Evolutionary conservation across 2,329 filamentous ascomycete genomes (phyloP).

Genomic region (Curvularia eragrostidis): DNA sequence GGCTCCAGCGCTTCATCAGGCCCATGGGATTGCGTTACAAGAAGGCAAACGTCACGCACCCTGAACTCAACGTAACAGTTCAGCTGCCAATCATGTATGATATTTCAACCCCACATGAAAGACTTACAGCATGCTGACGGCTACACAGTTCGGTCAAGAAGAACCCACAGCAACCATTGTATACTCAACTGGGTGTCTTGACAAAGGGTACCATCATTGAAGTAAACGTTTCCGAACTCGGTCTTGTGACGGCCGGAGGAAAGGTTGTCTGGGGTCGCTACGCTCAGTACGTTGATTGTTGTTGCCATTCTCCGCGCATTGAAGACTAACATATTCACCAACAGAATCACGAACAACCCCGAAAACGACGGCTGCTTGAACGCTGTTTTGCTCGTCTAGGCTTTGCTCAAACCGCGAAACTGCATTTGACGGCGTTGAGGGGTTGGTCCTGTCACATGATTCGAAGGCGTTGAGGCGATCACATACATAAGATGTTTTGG

Average conservation of each 20-base stretch:
- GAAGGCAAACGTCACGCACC: slow-evolving; percentile 76
- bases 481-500: not conserved
- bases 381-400: slow-evolving; percentile 46
- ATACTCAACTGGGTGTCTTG: slow-evolving; percentile 89
- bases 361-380: slow-evolving; percentile 51
- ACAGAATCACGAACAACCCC: slow-evolving; percentile 45
- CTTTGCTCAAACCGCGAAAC: not conserved
- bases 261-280: slow-evolving; percentile 64
- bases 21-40: slow-evolving; percentile 77
- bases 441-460: slow-evolving; percentile 1
- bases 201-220: slow-evolving; percentile 67
- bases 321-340: slow-evolving; percentile 12
- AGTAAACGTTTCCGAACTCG: slow-evolving; percentile 91
- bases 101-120: not conserved
- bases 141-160: slow-evolving; percentile 68
- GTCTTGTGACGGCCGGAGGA: slow-evolving; percentile 86
- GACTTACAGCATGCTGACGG: slow-evolving; percentile 5
- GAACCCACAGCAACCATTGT: slow-evolving; percentile 86
- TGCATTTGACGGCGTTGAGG: slow-evolving; percentile 26
- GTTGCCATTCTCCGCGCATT: no score
- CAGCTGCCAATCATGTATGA: slow-evolving; percentile 67
- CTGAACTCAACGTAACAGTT: slow-evolving; percentile 84
- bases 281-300: slow-evolving; percentile 28
- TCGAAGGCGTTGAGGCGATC: slow-evolving; percentile 17
- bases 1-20: slow-evolving; percentile 40